A percentile compares a stretch with the other conserved stretches of the same genome.
phyloP scores from a whole-genome alignment of 1,139 yeast species.

The Lodderomyces parapsilosis region DNA sequence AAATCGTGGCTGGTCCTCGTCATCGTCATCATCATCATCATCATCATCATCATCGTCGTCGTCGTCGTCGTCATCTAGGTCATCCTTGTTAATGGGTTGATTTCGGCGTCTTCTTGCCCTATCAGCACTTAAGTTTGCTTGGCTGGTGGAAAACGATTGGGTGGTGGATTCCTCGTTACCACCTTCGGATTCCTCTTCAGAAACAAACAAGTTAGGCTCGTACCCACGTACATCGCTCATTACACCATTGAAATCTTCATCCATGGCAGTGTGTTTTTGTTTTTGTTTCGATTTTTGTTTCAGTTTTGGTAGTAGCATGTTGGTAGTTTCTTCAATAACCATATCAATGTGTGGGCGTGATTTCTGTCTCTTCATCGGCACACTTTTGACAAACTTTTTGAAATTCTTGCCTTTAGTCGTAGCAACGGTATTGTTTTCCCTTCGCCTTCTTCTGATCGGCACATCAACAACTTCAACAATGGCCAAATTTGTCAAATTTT shows the following conservation, averaged over 20 bases:
- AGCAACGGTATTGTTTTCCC: slow-evolving; percentile 4
- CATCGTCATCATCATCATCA: slow-evolving; percentile 34
- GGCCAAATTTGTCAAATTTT: slow-evolving; percentile 24
- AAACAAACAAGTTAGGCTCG: slow-evolving; percentile 20
- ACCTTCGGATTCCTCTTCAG: slow-evolving; percentile 22
- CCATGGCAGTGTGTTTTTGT: slow-evolving; percentile 12
- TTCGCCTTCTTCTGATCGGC: slow-evolving; percentile 13
- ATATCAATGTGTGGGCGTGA: slow-evolving; percentile 28
- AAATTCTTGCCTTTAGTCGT: slow-evolving; percentile 33
- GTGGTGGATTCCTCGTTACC: slow-evolving; percentile 10
- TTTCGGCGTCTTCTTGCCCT: neutral
- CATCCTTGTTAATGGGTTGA: neutral
- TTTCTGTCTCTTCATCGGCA: slow-evolving; percentile 20
- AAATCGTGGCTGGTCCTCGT: slow-evolving; percentile 39
- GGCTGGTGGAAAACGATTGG: neutral
- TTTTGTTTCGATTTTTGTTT: neutral
- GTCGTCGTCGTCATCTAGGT: slow-evolving; percentile 1
- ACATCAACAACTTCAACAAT: slow-evolving; percentile 37
- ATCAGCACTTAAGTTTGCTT: neutral
- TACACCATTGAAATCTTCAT: slow-evolving; percentile 25
- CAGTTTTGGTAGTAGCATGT: slow-evolving; percentile 6
- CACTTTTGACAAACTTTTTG: slow-evolving; percentile 34
- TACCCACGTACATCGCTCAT: slow-evolving; percentile 26
- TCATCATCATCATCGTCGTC: slow-evolving; percentile 15
- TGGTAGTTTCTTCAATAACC: slow-evolving; percentile 18